Evolutionary conservation across 2,329 filamentous ascomycete species (phyloP), one percentile per base, ranked within the genome.

Genomic region (Ophiostoma sp.): DNA sequence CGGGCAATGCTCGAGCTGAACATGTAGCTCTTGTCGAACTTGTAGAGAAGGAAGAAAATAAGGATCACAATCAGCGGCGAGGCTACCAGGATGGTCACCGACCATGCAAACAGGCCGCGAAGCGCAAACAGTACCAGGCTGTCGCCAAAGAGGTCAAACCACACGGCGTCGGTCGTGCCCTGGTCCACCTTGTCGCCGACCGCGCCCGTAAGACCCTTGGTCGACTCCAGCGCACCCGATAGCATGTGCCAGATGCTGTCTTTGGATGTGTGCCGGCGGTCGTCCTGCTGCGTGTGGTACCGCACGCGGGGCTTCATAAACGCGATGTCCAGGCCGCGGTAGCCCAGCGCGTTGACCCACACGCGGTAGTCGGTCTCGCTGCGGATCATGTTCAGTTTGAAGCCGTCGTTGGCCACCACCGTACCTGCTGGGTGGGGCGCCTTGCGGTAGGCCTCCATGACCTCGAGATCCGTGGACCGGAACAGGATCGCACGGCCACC

Each of bases 211-310:
- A 98, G 82, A 1, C 83, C 83, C 74, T 89, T 83, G 36, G 91
- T 87, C 0, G 93, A 95, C 6, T 88, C 85, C 38, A 97, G 79
- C 5, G 93, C 87, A 14, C 89, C 89, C 49, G 92, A 96, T 49
- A 99, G 82, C 95, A 99, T 98, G 77, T 98, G 93, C 93, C 93
- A 98, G 27, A 98, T 78, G 71, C 85, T 88, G 64, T 80, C 79
- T 69, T 78, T 78, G n/a, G 87, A 90, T 0, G 93, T 90, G 77
- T 97, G 92, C 52, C 86, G 86, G 2, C 88, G 83, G 75, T 96
- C 92, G 76, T 99, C 95, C 75, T 97, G 87, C 70, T 92, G 85
- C 0, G 94, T 98, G 76, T 99, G 95, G 75, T 99, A 99, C 69
- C 91, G 83, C 27, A 92, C 85, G 66, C 95, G 85, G 1, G 94